Percentiles rank a stretch among this genome's conserved stretches.
Conservation (phyloP, 148 eudicot species). For the Fallopia convolvulus region DNA sequence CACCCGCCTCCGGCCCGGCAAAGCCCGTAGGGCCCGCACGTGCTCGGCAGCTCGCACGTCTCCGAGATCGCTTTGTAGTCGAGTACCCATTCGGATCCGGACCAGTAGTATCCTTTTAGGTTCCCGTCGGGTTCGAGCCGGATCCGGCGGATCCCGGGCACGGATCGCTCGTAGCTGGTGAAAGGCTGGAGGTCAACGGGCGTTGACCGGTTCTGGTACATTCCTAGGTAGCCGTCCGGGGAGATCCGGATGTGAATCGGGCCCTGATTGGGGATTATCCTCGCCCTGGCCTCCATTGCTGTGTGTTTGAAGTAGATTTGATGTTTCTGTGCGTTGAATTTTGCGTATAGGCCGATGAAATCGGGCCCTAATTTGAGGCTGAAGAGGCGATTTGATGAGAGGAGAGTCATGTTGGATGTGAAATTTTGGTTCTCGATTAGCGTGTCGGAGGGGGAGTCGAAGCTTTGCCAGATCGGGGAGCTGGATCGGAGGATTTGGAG, state of each 20-base stretch:
- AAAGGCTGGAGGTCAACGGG: constrained; percentile 70
- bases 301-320: constrained; percentile 58
- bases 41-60: constrained; percentile 64
- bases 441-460: constrained; percentile 68
- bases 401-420: constrained; percentile 63
- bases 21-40: constrained; percentile 73
- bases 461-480: constrained; percentile 58
- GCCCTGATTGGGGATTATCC: constrained; percentile 41
- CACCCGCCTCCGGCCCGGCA: constrained; percentile 58
- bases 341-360: constrained; percentile 61
- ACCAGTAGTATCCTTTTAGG: constrained; percentile 77
- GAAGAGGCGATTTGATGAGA: constrained; percentile 62
- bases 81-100: constrained; percentile 60
- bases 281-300: constrained; percentile 60
- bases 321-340: constrained; percentile 23
- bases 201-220: constrained; percentile 62
- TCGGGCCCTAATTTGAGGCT: constrained; percentile 65
- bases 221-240: constrained; percentile 61
- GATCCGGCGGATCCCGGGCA: constrained; percentile 48
- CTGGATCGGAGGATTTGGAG: constrained; percentile 26
- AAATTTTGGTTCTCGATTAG: constrained; percentile 78
- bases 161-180: constrained; percentile 50
- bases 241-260: constrained; percentile 46
- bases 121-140: constrained; percentile 70
- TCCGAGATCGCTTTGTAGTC: constrained; percentile 71